phyloP scores from a whole-genome alignment of 2,329 filamentous ascomycete species.

The Cercospora berteroae region DNA sequence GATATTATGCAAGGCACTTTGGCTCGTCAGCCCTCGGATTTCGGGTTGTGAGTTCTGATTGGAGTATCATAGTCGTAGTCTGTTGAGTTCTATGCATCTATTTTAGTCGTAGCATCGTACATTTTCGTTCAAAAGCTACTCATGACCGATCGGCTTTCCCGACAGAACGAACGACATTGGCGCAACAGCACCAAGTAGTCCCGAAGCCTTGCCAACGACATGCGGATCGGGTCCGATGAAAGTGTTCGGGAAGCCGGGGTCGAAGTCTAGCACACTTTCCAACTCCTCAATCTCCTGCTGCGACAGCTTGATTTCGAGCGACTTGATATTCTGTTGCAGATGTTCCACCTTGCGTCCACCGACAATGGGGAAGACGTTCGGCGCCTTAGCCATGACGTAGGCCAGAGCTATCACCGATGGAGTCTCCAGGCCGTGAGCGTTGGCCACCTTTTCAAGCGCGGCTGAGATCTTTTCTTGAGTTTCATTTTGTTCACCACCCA shows the following conservation, averaged over 20 bases:
- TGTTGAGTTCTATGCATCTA: neutral
- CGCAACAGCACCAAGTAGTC: conserved; percentile 31
- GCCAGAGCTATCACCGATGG: conserved; percentile 54
- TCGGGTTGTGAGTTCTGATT: neutral
- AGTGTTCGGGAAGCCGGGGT: conserved; percentile 65
- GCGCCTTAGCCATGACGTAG: conserved; percentile 68
- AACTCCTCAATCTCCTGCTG: conserved; percentile 65
- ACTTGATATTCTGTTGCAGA: conserved; percentile 67
- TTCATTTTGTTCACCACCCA: conserved; percentile 32
- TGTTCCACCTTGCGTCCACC: conserved; percentile 69
- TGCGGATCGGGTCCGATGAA: conserved; percentile 49
- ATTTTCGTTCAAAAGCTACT: conserved; percentile 18
- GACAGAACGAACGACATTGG: conserved; percentile 31
- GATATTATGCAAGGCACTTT: neutral
- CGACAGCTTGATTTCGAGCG: conserved; percentile 59
- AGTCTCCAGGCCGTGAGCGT: conserved; percentile 49
- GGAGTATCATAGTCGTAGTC: neutral
- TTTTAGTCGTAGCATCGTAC: neutral
- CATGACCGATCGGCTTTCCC: conserved; percentile 36
- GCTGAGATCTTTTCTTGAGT: conserved; percentile 54
- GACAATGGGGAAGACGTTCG: conserved; percentile 58
- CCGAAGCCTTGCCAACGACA: conserved; percentile 28
- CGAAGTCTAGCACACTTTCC: conserved; percentile 61
- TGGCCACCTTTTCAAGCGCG: conserved; percentile 60
- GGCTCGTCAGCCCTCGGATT: too few species aligned